Percentiles rank a stretch among this genome's conserved stretches.
These are phyloP conservation scores for Silene conica DNA, from an alignment of 148 eudicot species.

Conservation along the genomic window DNA sequence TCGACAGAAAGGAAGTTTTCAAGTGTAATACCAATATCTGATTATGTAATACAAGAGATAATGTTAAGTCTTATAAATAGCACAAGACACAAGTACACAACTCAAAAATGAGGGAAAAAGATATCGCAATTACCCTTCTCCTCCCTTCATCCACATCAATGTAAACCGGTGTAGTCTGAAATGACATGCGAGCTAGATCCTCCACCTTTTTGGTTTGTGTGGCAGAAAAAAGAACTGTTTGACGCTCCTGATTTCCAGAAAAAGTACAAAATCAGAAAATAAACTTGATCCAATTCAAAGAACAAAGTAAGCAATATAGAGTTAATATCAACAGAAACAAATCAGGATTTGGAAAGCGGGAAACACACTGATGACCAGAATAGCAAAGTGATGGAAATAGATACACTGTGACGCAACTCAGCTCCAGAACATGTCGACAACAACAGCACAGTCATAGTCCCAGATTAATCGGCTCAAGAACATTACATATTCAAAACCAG, in stretches of 20 bases:
- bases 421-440: not conserved
- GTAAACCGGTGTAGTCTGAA: slow-evolving; percentile 62
- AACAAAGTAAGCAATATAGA: not conserved
- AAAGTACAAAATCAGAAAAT: slow-evolving; percentile 13
- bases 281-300: not conserved
- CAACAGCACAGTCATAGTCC: not conserved
- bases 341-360: not conserved
- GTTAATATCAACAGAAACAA: not conserved
- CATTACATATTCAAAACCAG: not conserved
- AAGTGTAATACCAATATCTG: too few species aligned
- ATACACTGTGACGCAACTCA: not conserved
- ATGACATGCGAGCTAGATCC: slow-evolving; percentile 91
- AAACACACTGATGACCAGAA: not conserved
- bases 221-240: slow-evolving; percentile 97
- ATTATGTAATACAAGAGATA: too few species aligned
- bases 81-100: not conserved
- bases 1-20: too few species aligned
- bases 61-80: too few species aligned
- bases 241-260: slow-evolving; percentile 53
- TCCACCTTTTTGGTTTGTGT: slow-evolving; percentile 95
- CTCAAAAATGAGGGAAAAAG: not conserved
- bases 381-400: not conserved
- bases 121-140: slow-evolving; percentile 51
- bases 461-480: not conserved
- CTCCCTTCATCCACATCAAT: slow-evolving; percentile 88